Conservation (phyloP, 2,329 filamentous ascomycete species). For the Microsporum canis region DNA sequence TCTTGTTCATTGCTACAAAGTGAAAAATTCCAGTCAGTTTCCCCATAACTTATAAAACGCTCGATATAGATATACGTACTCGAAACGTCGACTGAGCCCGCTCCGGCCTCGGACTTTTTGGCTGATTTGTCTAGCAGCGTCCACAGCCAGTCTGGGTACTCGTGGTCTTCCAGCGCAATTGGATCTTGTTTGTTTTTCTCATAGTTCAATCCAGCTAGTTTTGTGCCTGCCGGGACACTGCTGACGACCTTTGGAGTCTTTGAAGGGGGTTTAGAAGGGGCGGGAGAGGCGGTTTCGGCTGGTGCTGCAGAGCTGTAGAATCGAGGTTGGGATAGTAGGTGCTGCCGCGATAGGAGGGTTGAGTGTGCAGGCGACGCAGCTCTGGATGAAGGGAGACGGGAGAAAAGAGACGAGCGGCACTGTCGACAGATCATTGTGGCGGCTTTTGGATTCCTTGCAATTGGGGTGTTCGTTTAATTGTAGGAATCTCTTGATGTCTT, state of each 20-base stretch:
- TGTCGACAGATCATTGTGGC: slow-evolving; percentile 32
- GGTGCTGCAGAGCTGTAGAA: slow-evolving; percentile 12
- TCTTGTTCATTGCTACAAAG: slow-evolving; percentile 35
- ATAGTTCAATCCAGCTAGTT: slow-evolving; percentile 35
- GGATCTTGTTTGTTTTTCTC: slow-evolving; percentile 38
- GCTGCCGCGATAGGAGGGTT: not conserved
- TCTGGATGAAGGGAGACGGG: slow-evolving; percentile 26
- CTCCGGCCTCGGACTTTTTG: slow-evolving; percentile 24
- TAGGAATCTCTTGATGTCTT: not conserved
- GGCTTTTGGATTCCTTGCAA: not conserved
- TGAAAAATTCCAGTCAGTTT: slow-evolving; percentile 1
- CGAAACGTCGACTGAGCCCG: slow-evolving; percentile 27
- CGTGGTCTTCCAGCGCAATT: slow-evolving; percentile 35
- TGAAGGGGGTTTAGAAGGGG: slow-evolving; percentile 17
- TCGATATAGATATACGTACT: slow-evolving; percentile 8
- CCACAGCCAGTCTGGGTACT: slow-evolving; percentile 41
- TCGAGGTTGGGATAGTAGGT: slow-evolving; percentile 3
- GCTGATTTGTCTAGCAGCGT: slow-evolving; percentile 30
- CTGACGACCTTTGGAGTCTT: slow-evolving; percentile 26
- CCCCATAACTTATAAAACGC: not conserved
- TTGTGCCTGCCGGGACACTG: slow-evolving; percentile 31
- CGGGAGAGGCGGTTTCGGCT: not conserved
- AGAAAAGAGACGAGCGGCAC: slow-evolving; percentile 31
- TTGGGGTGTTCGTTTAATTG: not conserved
- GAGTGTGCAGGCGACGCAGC: slow-evolving; percentile 18